Percentiles rank a stretch among this genome's conserved stretches.
Evolutionary conservation across 1,139 yeast species (phyloP).

Genomic region (Sugiyamaella grinbergsii): DNA sequence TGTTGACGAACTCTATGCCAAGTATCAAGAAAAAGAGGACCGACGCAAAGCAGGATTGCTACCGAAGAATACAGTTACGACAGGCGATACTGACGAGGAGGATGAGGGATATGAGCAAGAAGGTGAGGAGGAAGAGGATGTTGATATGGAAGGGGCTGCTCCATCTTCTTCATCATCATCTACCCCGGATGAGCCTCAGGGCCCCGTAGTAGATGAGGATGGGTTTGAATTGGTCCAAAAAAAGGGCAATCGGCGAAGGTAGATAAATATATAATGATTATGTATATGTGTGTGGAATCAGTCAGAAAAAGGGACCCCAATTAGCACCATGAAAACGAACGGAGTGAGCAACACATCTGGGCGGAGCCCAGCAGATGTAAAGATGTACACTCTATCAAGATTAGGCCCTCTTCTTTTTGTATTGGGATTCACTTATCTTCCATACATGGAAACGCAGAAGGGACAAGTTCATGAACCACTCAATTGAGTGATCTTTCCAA

Average conservation of each 20-base stretch:
- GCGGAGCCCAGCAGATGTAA: constrained; percentile 15
- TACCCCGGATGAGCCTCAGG: constrained; percentile 42
- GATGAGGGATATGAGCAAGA: constrained; percentile 52
- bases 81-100: constrained; percentile 55
- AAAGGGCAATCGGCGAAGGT: constrained; percentile 27
- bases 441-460: too few relatives aligned
- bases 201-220: constrained; percentile 83
- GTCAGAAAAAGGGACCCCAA: too few relatives aligned
- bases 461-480: neutral
- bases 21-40: constrained; percentile 58
- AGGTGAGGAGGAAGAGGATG: constrained; percentile 46
- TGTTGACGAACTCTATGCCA: constrained; percentile 61
- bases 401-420: too few relatives aligned
- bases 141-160: constrained; percentile 32
- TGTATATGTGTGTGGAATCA: too few relatives aligned
- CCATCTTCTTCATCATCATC: constrained; percentile 22
- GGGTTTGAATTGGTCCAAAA: constrained; percentile 87
- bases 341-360: constrained; percentile 5
- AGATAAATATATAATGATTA: neutral
- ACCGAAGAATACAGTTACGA: constrained; percentile 37
- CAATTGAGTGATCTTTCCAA: constrained; percentile 30
- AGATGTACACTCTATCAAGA: too few relatives aligned
- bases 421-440: too few relatives aligned
- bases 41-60: constrained; percentile 43
- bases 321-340: too few relatives aligned